phyloP scores from a whole-genome alignment of 148 eudicot genomes.

The Silene uniflora region DNA sequence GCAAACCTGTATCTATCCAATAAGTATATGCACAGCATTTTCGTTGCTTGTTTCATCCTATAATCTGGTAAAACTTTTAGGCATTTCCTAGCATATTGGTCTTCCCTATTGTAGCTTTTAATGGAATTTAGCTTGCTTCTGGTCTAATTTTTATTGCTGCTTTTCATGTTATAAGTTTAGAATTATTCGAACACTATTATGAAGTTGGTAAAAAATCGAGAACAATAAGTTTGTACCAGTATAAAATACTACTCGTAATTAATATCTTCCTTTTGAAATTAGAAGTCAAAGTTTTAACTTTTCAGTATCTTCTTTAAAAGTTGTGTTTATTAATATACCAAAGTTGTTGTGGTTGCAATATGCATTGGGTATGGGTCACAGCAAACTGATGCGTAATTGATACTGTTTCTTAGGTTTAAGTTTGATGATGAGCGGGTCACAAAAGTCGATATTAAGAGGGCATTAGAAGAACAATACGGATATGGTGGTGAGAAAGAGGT shows the following conservation, averaged over 20 bases:
- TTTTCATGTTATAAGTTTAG: background rate
- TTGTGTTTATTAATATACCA: background rate
- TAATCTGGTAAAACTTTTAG: no score
- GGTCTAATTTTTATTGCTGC: background rate
- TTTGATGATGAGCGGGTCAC: slow-evolving; percentile 97
- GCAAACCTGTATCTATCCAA: no score
- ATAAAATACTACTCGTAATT: background rate
- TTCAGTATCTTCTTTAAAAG: background rate
- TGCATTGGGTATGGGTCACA: background rate
- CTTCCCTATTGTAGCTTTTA: no score
- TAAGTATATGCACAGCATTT: no score
- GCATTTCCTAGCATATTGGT: background rate
- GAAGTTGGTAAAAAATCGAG: no score
- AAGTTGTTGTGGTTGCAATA: background rate
- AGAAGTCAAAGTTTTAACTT: background rate
- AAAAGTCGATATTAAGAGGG: slow-evolving; percentile 73
- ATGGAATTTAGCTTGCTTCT: background rate
- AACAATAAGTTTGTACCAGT: background rate
- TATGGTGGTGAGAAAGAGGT: slow-evolving; percentile 99
- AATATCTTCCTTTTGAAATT: no score
- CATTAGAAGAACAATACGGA: slow-evolving; percentile 89
- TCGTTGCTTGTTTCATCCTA: background rate
- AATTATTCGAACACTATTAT: background rate
- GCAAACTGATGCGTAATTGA: background rate
- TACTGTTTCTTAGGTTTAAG: slow-evolving; percentile 51